phyloP scores from a whole-genome alignment of 2,329 filamentous ascomycete genomes.

The Fusarium sp. region DNA sequence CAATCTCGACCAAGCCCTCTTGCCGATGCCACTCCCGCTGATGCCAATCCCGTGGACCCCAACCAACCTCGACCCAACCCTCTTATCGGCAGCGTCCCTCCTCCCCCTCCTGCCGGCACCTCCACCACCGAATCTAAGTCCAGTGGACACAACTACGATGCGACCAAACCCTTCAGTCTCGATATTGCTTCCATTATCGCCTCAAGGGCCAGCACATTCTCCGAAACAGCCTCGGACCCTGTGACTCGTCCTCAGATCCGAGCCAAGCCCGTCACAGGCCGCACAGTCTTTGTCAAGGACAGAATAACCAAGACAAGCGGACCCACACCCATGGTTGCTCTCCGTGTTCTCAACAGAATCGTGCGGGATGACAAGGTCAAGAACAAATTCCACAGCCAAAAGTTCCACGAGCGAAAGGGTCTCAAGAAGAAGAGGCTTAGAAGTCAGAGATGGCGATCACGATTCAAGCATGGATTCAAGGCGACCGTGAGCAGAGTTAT shows the following conservation, averaged over 20 bases:
- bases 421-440: conserved; percentile 81
- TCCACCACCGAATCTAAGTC: conserved; percentile 6
- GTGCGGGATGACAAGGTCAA: conserved; percentile 68
- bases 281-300: conserved; percentile 56
- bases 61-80: conserved; percentile 17
- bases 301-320: conserved; percentile 47
- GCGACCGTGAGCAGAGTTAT: conserved; percentile 73
- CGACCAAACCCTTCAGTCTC: conserved; percentile 45
- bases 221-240: conserved; percentile 38
- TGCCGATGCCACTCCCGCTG: conserved; percentile 11
- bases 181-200: conserved; percentile 55
- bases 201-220: conserved; percentile 47
- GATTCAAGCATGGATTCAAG: conserved; percentile 78
- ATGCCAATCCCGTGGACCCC: background rate
- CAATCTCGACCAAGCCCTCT: background rate
- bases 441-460: conserved; percentile 75
- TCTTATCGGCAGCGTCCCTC: conserved; percentile 7
- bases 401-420: conserved; percentile 80
- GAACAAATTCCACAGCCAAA: conserved; percentile 68
- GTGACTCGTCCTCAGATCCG: conserved; percentile 48
- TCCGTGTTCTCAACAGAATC: conserved; percentile 57
- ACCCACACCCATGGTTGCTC: conserved; percentile 59
- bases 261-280: conserved; percentile 53
- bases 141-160: conserved; percentile 45
- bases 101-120: conserved; percentile 28